Conservation (phyloP, 192 early-diverging fungal genomes). For the Pilobolus umbonatus region DNA sequence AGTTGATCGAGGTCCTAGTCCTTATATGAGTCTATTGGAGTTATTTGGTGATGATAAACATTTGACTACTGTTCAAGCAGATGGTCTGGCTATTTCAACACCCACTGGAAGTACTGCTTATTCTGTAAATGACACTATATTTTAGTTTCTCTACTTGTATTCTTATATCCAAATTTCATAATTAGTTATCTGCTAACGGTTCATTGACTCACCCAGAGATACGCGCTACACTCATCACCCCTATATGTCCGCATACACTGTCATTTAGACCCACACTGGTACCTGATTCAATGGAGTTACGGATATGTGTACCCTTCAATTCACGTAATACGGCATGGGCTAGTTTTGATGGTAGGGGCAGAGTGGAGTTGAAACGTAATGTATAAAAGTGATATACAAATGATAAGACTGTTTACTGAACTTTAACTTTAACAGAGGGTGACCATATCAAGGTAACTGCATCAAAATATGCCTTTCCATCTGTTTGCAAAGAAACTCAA, state of each 20-base stretch:
- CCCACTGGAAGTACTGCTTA: constrained; percentile 91
- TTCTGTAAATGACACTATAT: constrained; percentile 41
- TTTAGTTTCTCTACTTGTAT: not conserved
- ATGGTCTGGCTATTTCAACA: constrained; percentile 89
- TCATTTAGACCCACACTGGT: constrained; percentile 94
- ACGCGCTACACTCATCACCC: constrained; percentile 82
- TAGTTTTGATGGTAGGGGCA: constrained; percentile 86
- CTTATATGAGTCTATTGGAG: constrained; percentile 84
- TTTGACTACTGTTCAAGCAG: constrained; percentile 92
- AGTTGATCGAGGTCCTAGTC: constrained; percentile 86
- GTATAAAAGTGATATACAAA: not conserved
- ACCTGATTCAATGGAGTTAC: constrained; percentile 82
- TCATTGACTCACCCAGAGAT: constrained; percentile 94
- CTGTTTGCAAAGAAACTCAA: constrained; percentile 69
- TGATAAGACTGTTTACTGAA: not conserved
- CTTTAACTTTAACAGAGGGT: constrained; percentile 41
- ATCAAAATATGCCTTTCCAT: constrained; percentile 79
- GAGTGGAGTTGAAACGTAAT: constrained; percentile 75
- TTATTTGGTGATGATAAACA: constrained; percentile 81
- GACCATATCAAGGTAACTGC: constrained; percentile 85
- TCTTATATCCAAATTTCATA: not conserved
- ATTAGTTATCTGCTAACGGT: constrained; percentile 79
- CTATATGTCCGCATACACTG: constrained; percentile 88
- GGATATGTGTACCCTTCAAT: constrained; percentile 75
- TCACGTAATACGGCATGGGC: constrained; percentile 85